A percentile compares a stretch with the other conserved stretches of the same genome.
phyloP scores from a whole-genome alignment of 2,329 filamentous ascomycete species.

The Bertia moriformis region DNA sequence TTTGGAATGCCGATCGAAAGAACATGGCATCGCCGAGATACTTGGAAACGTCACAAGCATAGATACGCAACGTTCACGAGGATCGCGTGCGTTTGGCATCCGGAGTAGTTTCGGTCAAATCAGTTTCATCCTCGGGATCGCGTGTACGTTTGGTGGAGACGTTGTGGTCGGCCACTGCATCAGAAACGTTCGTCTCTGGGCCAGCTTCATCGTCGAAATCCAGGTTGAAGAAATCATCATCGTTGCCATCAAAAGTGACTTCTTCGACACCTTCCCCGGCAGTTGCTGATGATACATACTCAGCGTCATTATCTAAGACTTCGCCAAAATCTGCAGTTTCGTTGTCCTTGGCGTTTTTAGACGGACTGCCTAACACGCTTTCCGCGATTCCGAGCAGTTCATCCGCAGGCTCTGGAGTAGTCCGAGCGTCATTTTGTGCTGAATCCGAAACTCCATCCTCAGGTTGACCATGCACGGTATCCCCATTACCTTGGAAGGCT shows the following conservation, averaged over 20 bases:
- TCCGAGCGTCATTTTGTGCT: not conserved
- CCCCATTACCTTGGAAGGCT: no score
- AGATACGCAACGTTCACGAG: no score
- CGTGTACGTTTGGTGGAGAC: constrained; percentile 16
- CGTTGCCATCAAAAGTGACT: not conserved
- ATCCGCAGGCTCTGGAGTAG: not conserved
- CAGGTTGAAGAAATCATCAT: not conserved
- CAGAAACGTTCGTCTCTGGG: no score
- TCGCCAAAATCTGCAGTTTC: not conserved
- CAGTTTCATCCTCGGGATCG: constrained; percentile 17
- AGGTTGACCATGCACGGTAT: no score
- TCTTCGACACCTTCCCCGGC: not conserved
- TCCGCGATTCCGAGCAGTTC: not conserved
- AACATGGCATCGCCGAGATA: no score
- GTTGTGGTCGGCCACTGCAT: no score
- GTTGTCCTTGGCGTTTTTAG: not conserved
- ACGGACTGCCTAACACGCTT: not conserved
- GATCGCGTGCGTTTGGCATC: constrained; percentile 17
- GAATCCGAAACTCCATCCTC: no score
- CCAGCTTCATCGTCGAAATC: not conserved
- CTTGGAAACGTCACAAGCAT: no score
- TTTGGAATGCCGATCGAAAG: no score
- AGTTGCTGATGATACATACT: not conserved
- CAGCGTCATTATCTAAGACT: not conserved
- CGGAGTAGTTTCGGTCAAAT: constrained; percentile 10